Evolutionary conservation across 176 grass and related monocot species (phyloP).

Genomic region (bread wheat (Triticum aestivum)): DNA sequence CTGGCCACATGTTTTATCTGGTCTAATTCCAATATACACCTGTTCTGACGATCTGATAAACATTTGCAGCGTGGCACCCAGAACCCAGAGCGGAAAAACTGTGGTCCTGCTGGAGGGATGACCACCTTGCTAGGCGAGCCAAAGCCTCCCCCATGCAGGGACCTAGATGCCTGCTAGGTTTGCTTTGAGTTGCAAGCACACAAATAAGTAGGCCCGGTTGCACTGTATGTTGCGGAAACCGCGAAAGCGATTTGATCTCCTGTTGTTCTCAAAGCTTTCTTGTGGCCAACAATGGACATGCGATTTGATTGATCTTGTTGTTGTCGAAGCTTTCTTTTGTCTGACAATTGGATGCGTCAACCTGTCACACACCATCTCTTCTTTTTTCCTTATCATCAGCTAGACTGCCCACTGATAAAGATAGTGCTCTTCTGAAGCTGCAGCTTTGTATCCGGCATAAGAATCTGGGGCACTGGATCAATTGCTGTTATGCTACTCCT

Average conservation of each 20-base stretch:
- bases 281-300: background rate
- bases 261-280: slow-evolving; percentile 36
- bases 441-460: slow-evolving; percentile 15
- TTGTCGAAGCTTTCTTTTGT: background rate
- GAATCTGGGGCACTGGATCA: background rate
- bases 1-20: background rate
- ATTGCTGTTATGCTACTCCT: background rate
- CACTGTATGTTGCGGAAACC: slow-evolving; percentile 33
- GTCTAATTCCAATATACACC: background rate
- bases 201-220: slow-evolving; percentile 33
- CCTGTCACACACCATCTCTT: background rate
- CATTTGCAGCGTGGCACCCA: slow-evolving; percentile 77
- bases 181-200: slow-evolving; percentile 31
- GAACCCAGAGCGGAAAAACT: slow-evolving; percentile 66
- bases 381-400: slow-evolving; percentile 1
- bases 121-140: slow-evolving; percentile 71
- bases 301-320: background rate
- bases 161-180: slow-evolving; percentile 87
- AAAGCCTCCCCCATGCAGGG: slow-evolving; percentile 81
- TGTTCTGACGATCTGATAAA: background rate
- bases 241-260: slow-evolving; percentile 4
- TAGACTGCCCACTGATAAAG: slow-evolving; percentile 26
- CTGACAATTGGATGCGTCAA: background rate
- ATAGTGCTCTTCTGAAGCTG: slow-evolving; percentile 1
- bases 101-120: slow-evolving; percentile 81